phyloP scores from a whole-genome alignment of 179 eudicot genomes.

The Vitellaria paradoxa region DNA sequence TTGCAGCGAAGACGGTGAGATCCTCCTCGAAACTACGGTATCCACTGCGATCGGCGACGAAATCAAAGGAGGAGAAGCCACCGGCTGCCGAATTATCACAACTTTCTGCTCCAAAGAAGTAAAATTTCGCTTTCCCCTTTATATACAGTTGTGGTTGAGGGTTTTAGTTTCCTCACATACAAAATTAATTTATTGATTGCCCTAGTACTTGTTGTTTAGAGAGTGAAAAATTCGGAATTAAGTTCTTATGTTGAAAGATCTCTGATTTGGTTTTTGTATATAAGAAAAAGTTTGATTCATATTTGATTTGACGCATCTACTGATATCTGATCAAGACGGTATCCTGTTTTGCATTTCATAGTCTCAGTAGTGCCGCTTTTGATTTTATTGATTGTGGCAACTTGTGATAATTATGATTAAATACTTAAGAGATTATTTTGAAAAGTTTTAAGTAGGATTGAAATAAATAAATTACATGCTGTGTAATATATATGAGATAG shows the following conservation, averaged over 20 bases:
- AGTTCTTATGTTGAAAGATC: too few species aligned
- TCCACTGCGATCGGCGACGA: constrained; percentile 68
- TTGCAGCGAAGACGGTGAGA: constrained; percentile 25
- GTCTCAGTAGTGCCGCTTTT: too few species aligned
- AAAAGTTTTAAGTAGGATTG: not conserved
- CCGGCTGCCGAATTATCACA: constrained; percentile 31
- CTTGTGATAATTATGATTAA: too few species aligned
- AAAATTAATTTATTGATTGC: not conserved
- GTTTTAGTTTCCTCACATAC: not conserved
- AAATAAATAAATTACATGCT: not conserved
- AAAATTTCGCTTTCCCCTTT: not conserved
- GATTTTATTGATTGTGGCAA: too few species aligned
- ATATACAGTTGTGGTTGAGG: too few species aligned
- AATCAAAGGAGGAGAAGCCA: constrained; percentile 44
- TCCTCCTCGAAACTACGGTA: constrained; percentile 55
- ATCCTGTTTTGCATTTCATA: too few species aligned
- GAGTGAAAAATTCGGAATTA: too few species aligned
- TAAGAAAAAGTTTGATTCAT: too few species aligned
- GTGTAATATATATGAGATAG: not conserved
- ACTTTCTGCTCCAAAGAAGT: constrained; percentile 54
- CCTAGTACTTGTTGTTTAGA: not conserved
- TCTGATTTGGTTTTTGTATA: too few species aligned
- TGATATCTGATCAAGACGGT: too few species aligned
- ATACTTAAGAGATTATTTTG: too few species aligned
- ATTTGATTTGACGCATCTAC: too few species aligned